Percentiles rank a stretch among this genome's conserved stretches.
Conservation (phyloP, 1,139 yeast genomes). For the Saccharomyces hybrid region DNA sequence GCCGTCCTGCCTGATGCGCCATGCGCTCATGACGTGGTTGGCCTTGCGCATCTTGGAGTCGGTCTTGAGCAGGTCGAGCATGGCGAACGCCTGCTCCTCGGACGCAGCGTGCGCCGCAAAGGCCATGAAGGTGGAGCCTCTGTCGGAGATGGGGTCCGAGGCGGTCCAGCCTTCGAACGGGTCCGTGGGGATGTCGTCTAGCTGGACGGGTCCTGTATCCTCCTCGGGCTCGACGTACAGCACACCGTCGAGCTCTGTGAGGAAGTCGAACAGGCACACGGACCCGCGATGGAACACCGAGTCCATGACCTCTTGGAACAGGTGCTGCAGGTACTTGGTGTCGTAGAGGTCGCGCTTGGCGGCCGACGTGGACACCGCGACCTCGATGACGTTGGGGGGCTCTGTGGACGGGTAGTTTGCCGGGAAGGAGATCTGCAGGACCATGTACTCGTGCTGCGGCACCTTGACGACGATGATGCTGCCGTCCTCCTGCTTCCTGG, state of each 20-base stretch:
- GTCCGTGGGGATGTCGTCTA: slow-evolving; percentile 28
- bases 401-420: slow-evolving; percentile 53
- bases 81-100: slow-evolving; percentile 55
- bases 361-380: slow-evolving; percentile 31
- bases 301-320: slow-evolving; percentile 44
- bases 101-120: slow-evolving; percentile 56
- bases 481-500: slow-evolving; percentile 35
- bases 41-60: slow-evolving; percentile 67
- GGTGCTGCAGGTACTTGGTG: slow-evolving; percentile 37
- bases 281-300: slow-evolving; percentile 48
- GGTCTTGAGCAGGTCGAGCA: slow-evolving; percentile 44
- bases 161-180: slow-evolving; percentile 63
- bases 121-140: slow-evolving; percentile 82
- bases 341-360: slow-evolving; percentile 34
- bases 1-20: slow-evolving; percentile 55
- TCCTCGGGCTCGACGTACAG: slow-evolving; percentile 35
- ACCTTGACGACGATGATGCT: slow-evolving; percentile 43
- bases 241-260: slow-evolving; percentile 55
- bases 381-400: slow-evolving; percentile 49
- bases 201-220: slow-evolving; percentile 6
- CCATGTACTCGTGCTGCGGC: slow-evolving; percentile 56
- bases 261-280: slow-evolving; percentile 74
- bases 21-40: slow-evolving; percentile 77
- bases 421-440: slow-evolving; percentile 64
- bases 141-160: slow-evolving; percentile 70